Base-by-base conservation (phyloP, 345 rosid genomes). In the Trapa bicornis region DNA sequence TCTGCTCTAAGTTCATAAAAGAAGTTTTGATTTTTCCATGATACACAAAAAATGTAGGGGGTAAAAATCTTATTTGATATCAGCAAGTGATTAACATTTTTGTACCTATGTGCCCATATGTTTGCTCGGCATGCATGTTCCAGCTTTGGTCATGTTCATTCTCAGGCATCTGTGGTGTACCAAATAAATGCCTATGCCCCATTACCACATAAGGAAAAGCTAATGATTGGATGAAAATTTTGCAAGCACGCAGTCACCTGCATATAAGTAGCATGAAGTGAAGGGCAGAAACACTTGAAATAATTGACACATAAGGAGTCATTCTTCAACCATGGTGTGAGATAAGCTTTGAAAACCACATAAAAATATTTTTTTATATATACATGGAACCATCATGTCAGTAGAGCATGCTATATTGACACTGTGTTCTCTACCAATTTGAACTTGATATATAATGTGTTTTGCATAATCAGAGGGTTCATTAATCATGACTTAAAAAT, bases 101-200 rank as follows among this genome's bases (percentile, higher is more conserved):
- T 69, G 47, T 85, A 86, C 97, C 91, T 73, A 70, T 39, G 76
- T 76, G 79, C 68, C 78, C 53, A 67, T 79, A 73, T 12, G 83
- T 85, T 66, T 83, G 87, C 71, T 88, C 97, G 14, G 77, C 65
- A 54, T 77, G 87, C 80, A 80, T 60, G 71, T 78, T 85, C 97
- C 92, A 84, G 75, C 77, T 77, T 77, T 85, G 86, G 65, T 85
- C 89, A 70, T 76, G 81, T 64, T 84, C 94, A 78, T 70, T 76
- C 71, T 81, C 89, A 70, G 85, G 81, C 80, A 71, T 71, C 56
- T 79, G 88, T 58, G 87, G 72, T 39, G 81, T 69, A 73, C 77
- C 78, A 48, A 67, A 83, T 69, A 86, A 80, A 65, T 84, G 83
- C 54, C 86, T 85, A 72, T 88, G 93, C 65, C 85, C 92, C 97